Evolutionary conservation across 1,284 basidiomycete genomes (phyloP).

Genomic region (Microbotryum violaceum): DNA sequence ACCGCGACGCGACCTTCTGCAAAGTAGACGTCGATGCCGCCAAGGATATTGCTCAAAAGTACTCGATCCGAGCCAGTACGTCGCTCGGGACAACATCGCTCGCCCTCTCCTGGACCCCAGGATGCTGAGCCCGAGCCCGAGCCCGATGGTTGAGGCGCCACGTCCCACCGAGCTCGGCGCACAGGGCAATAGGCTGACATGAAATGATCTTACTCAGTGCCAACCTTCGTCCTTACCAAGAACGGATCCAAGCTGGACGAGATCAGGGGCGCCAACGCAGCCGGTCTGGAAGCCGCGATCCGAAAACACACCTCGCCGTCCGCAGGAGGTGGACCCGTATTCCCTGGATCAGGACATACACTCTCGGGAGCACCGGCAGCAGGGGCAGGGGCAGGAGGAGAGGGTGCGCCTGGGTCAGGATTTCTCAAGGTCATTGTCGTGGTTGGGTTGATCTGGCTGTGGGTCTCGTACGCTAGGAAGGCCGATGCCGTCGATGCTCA

Average conservation of each 20-base stretch:
- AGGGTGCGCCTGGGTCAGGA: constrained; percentile 1
- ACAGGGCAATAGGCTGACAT: constrained; percentile 23
- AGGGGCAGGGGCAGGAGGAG: constrained; percentile 7
- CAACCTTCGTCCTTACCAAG: background rate
- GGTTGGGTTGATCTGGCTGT: constrained; percentile 1
- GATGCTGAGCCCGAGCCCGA: constrained; percentile 18
- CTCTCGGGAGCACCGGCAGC: constrained; percentile 13
- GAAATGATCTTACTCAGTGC: background rate
- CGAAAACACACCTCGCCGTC: constrained; percentile 3
- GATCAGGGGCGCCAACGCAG: background rate
- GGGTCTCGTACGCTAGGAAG: constrained; percentile 5
- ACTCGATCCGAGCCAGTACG: background rate
- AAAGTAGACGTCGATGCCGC: constrained; percentile 16
- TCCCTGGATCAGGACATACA: constrained; percentile 21
- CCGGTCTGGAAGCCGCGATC: constrained; percentile 22
- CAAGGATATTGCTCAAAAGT: constrained; percentile 4
- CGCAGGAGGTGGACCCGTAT: background rate
- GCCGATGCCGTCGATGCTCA: background rate
- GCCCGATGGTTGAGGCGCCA: constrained; percentile 5
- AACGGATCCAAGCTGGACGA: background rate
- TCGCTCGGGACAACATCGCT: background rate
- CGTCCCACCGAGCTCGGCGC: background rate
- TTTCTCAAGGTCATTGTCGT: constrained; percentile 5
- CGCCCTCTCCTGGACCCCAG: background rate
- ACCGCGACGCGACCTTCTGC: constrained; percentile 13